Evolutionary conservation across 1,139 yeast species (phyloP), one percentile per base, ranked within the genome.

Genomic region (Hyphopichia burtonii): DNA sequence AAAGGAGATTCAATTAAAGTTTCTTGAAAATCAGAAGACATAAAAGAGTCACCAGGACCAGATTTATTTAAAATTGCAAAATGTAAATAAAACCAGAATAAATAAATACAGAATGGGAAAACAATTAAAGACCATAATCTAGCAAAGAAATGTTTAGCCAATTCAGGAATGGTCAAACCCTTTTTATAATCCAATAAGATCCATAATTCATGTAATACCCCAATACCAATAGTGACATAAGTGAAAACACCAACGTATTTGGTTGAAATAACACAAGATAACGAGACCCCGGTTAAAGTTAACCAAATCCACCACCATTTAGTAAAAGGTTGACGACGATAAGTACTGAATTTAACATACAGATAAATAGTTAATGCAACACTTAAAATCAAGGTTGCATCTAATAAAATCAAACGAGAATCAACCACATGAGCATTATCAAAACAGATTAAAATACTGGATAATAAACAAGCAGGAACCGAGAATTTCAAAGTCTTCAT

Each of bases 161-260:
- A 72, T 33, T 74, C 72, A 41, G 69, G 68, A 42, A 89, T 52
- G 1, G 90, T 65, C 44, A 88, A 71, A 1, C 96, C 96, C 30
- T 76, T 75, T 45, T 76, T 75, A 55, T 80, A 68, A 56, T 93
- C 98, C 40, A 91, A 71, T 53, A 93, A 70, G 46, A 78, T 76
- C 97, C 98, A 94, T 54, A 94, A 73, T 61, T 94, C 98, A 57
- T 84, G 77, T 6, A 79, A 53, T 5, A 93, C 98, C 14, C 96
- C 96, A 45, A 78, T 63, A 28, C 99, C 99, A 52, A 93, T 78
- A 44, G 96, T 84, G 42, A 83, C 74, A 61, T 84, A 93, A 1
- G 98, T 90, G 70, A 93, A 85, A 5, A 86, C 85, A 59, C 99
- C 99, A 30, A 93, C 96, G 59, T 93, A 94, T 63, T 93, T 93